Conservation (phyloP, 2,329 filamentous ascomycete genomes). For the Bipolaris victoriae region DNA sequence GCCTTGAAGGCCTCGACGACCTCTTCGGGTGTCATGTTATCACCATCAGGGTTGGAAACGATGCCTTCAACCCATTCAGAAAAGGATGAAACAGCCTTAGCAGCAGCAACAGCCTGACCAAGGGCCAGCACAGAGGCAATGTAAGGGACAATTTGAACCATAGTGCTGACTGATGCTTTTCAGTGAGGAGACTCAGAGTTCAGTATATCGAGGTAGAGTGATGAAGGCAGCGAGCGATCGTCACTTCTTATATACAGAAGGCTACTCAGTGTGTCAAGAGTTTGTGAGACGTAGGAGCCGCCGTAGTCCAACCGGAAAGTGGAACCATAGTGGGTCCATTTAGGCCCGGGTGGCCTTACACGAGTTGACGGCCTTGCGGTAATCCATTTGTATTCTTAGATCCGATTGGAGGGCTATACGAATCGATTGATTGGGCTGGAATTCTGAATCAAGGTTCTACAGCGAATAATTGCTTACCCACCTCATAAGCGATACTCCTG, state of each 20-base stretch:
- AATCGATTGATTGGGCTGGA: background rate
- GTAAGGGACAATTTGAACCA: slow-evolving; percentile 20
- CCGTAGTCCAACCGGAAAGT: background rate
- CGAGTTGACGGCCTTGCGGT: background rate
- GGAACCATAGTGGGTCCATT: background rate
- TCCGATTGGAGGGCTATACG: background rate
- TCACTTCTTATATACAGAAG: background rate
- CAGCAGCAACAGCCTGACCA: slow-evolving; percentile 15
- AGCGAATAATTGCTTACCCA: background rate
- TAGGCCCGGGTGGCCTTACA: background rate
- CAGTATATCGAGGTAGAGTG: background rate
- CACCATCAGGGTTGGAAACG: slow-evolving; percentile 16
- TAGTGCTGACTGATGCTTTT: slow-evolving; percentile 12
- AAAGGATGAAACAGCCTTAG: slow-evolving; percentile 20
- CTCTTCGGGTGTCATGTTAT: slow-evolving; percentile 22
- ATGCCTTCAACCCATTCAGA: slow-evolving; percentile 24
- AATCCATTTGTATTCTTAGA: background rate
- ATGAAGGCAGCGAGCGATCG: background rate
- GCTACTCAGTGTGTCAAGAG: background rate
- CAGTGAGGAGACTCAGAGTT: slow-evolving; percentile 4
- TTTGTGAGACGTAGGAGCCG: background rate
- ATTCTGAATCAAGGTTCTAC: background rate
- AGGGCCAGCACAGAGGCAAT: slow-evolving; percentile 15
- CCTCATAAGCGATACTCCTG: background rate
- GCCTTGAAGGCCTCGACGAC: slow-evolving; percentile 15